phyloP scores from a whole-genome alignment of 2,329 filamentous ascomycete species.

The Cladophialophora bantiana region DNA sequence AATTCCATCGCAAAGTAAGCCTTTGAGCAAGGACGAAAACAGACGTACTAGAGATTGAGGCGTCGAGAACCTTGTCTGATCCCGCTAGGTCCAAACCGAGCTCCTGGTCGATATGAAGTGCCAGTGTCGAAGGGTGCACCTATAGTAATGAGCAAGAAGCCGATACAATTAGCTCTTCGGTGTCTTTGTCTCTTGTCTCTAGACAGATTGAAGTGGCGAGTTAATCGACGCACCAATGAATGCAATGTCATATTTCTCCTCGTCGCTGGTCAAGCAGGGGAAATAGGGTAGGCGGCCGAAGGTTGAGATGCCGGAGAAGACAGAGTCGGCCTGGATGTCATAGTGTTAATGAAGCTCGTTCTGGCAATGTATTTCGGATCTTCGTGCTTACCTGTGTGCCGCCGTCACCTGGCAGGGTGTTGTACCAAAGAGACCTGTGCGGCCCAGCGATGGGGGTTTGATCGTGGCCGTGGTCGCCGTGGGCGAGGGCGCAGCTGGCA shows the following conservation, averaged over 20 bases:
- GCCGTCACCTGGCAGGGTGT: conserved; percentile 79
- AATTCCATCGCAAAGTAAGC: conserved; percentile 37
- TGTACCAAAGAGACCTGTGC: conserved; percentile 80
- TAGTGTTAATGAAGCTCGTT: conserved; percentile 8
- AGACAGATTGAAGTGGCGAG: background rate
- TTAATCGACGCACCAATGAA: conserved; percentile 69
- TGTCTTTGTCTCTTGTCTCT: background rate
- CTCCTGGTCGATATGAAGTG: conserved; percentile 83
- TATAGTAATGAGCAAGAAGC: conserved; percentile 44
- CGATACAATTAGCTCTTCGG: conserved; percentile 9
- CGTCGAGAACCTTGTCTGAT: conserved; percentile 86
- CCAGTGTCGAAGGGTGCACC: conserved; percentile 85
- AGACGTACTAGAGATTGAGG: conserved; percentile 81
- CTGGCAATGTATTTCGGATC: background rate
- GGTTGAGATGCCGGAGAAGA: conserved; percentile 87
- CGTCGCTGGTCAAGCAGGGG: conserved; percentile 74
- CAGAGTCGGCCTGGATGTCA: conserved; percentile 75
- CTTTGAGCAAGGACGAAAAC: conserved; percentile 27
- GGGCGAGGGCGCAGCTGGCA: conserved; percentile 63
- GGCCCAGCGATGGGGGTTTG: conserved; percentile 72
- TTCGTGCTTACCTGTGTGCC: conserved; percentile 71
- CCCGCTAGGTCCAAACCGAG: conserved; percentile 82
- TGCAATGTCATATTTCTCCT: conserved; percentile 81
- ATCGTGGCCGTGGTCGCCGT: conserved; percentile 62
- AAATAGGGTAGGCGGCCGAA: conserved; percentile 81